These are phyloP conservation scores for Clathrus columnatus DNA, from an alignment of 768 basidiomycete genomes.

Conservation along the genomic window DNA sequence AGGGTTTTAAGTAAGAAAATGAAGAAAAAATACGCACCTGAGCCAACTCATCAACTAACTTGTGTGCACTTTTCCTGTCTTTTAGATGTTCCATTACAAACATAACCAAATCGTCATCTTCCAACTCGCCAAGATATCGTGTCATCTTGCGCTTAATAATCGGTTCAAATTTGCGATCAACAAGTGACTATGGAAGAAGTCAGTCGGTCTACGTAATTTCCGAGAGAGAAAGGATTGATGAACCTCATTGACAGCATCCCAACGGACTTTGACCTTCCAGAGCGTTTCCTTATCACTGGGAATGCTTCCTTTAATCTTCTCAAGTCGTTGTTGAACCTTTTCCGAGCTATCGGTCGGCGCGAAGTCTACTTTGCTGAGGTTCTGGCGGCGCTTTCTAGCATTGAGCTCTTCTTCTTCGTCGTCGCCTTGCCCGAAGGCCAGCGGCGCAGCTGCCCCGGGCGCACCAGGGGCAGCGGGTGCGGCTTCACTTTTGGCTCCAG, in stretches of 20 bases:
- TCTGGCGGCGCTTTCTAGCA: conserved; percentile 70
- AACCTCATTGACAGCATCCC: conserved; percentile 88
- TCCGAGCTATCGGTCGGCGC: conserved; percentile 72
- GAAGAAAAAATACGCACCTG: conserved; percentile 51
- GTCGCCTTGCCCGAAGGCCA: conserved; percentile 70
- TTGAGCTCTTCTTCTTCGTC: conserved; percentile 75
- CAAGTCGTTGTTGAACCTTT: conserved; percentile 69
- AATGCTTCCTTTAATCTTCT: conserved; percentile 66
- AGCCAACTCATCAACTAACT: conserved; percentile 83
- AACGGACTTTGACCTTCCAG: conserved; percentile 80
- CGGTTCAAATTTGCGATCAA: conserved; percentile 81
- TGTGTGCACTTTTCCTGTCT: conserved; percentile 79
- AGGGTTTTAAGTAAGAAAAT: background rate
- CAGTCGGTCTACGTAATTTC: conserved; percentile 3
- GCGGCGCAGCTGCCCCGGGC: conserved; percentile 37
- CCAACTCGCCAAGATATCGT: conserved; percentile 84
- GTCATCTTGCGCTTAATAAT: conserved; percentile 75
- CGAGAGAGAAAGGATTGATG: conserved; percentile 23
- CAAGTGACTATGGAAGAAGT: conserved; percentile 47
- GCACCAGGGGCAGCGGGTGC: conserved; percentile 32
- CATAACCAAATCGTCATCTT: conserved; percentile 90
- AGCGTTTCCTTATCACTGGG: conserved; percentile 70
- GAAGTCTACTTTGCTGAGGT: conserved; percentile 86
- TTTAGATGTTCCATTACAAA: conserved; percentile 89
- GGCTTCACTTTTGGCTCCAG: conserved; percentile 16